Base-by-base conservation (phyloP, 805 yeast species). In the Kodamaea neixiangensis region DNA sequence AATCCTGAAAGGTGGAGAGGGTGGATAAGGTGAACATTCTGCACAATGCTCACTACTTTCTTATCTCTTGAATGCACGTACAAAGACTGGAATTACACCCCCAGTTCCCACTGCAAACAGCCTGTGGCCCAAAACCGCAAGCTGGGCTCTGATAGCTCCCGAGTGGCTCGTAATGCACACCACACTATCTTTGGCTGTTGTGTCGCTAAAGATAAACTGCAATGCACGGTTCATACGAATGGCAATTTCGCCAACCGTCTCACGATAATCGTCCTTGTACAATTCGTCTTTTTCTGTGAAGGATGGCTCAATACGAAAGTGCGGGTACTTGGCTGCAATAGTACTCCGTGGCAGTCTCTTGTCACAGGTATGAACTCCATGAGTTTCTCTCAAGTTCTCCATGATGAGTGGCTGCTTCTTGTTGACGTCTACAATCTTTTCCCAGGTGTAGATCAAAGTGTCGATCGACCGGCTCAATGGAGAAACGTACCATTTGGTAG, bases 41-140 rank as follows among this genome's bases (percentile, higher is more conserved):
- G 31, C 31, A 25, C 11, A 25, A 25, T 10, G 3, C 5, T 5
- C 39, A 17, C 14, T 39, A 9, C 15, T 15, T 7, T 14, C 13
- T 39, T 15, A 19, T 19, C 45, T 42, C 7, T 29, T 42, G 17
- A n/a, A n/a, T 5, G 67, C 82, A 57, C 75, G 76, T 1, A 81
- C 79, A 44, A 81, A 70, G 5, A 81, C 76, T 0, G 85, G 83
- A 35, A 80, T 72, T 76, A 81, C 76, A 9, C 81, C 84, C 6
- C 85, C 85, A 1, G 85, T 79, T 9, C 74, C 75, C 25, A 81
- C 68, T 5, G 76, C 67, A 58, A 79, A 80, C 15, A 66, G 63
- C 39, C 82, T 64, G 59, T 80, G 85, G 18, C 72, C 72, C 49
- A 78, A 60, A 1, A 74, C 83, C 54, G 71, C 55, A 46, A 80